Base-by-base conservation (phyloP, 2,329 filamentous ascomycete genomes). In the Pyricularia grisea region DNA sequence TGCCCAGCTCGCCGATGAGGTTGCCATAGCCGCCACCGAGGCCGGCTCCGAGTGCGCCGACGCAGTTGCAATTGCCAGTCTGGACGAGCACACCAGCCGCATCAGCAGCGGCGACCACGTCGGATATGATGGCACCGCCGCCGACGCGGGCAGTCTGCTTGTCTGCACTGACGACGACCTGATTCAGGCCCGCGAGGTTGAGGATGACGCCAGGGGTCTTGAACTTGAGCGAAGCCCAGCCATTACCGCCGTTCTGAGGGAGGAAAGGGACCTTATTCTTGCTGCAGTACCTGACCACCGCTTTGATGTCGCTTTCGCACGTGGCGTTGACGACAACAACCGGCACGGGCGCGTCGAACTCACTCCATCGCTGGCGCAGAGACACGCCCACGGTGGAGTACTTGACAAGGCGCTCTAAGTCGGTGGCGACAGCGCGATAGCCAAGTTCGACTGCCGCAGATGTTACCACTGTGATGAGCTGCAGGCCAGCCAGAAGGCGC, bases 1-100 rank as follows among this genome's bases (percentile, higher is more conserved):
- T 74, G 12, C 79, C 77, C 17, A 78, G 73, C 5, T 76, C 31
- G 1, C 77, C 77, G 31, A 72, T 75, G 9, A 78, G 67, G 0
- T 63, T 65, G 11, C 33, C 61, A 31, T 71, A 73, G 23, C 76
- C 76, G 0, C 74, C 75, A 28, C 77, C 76, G 28, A 78, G 70
- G 0, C 75, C 65, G 33, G 70, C 69, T 0, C 76, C 75, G 9
- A 77, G 73, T 0, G 77, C 72, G 4, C 76, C 75, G 12, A 77
- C 75, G 0, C 61, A 65, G 11, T 60, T 60, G n/a, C 55, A 60
- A 20, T 60, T 60, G n/a, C n/a, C n/a, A 25, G n/a, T 60, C n/a
- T 60, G 55, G 55, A 60, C 55, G n/a, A 60, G n/a, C n/a, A 60
- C n/a, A 7, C 55, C 55, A 3, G 55, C 55, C 20, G 55, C n/a